These are phyloP conservation scores for Microcos paniculata DNA, from an alignment of 345 rosid species.

Conservation along the genomic window DNA sequence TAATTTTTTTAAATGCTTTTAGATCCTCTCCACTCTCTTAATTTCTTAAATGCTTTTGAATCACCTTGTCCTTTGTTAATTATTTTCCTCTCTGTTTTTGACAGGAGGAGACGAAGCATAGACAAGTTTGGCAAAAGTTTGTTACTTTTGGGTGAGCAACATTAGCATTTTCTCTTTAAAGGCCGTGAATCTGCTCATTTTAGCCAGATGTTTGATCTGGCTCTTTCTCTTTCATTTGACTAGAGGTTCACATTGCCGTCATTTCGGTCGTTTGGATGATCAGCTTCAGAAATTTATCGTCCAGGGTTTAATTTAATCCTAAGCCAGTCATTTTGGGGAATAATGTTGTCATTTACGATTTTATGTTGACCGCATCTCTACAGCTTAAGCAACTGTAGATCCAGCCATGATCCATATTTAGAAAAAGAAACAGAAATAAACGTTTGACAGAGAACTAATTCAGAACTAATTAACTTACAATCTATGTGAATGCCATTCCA, in stretches of 20 bases:
- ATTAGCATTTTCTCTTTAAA: background rate
- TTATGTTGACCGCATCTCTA: background rate
- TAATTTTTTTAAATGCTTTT: background rate
- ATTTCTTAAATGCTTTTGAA: constrained; percentile 8
- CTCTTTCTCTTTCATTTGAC: background rate
- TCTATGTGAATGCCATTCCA: background rate
- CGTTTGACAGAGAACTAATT: background rate
- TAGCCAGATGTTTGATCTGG: background rate
- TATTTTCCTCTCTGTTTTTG: background rate
- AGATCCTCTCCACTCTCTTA: too few relatives aligned
- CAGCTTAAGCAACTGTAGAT: background rate
- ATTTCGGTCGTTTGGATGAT: background rate
- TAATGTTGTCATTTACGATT: background rate
- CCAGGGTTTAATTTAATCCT: background rate
- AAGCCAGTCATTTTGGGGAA: background rate
- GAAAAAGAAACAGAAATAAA: too few relatives aligned
- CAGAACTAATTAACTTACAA: background rate
- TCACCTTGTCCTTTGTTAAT: too few relatives aligned
- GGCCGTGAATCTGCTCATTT: background rate
- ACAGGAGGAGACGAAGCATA: background rate
- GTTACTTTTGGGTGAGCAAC: constrained; percentile 11
- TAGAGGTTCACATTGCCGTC: background rate
- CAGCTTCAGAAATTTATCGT: background rate
- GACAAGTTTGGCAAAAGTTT: constrained; percentile 6
- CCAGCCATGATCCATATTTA: background rate